These are phyloP conservation scores for Penicillium paxilli DNA, from an alignment of 495 filamentous ascomycete genomes.

Conservation along the genomic window DNA sequence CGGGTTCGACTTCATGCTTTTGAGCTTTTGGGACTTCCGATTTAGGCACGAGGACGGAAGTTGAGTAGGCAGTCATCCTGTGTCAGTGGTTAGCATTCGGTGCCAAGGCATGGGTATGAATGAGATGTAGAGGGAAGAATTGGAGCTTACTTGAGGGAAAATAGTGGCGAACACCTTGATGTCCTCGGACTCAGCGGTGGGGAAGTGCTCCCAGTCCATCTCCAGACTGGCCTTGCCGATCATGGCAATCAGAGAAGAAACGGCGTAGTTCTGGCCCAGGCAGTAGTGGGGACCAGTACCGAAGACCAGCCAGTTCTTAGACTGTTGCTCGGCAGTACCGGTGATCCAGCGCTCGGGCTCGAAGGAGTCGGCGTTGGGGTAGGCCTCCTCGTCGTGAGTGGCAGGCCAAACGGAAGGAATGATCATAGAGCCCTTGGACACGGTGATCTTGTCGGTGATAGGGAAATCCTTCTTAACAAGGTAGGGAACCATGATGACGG, in stretches of 20 bases:
- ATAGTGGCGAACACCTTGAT: conserved; percentile 99
- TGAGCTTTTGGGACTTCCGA: conserved; percentile 9
- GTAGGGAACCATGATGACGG: conserved; percentile 98
- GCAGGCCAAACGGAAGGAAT: conserved; percentile 88
- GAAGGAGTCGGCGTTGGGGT: conserved; percentile 83
- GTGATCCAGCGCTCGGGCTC: conserved; percentile 89
- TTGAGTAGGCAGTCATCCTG: conserved; percentile 46
- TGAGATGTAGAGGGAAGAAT: not conserved
- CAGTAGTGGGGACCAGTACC: conserved; percentile 97
- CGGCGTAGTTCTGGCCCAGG: conserved; percentile 92
- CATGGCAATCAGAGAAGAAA: conserved; percentile 84
- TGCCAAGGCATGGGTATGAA: not conserved
- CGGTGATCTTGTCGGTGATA: conserved; percentile 82
- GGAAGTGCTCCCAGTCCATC: conserved; percentile 87
- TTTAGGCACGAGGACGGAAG: conserved; percentile 44
- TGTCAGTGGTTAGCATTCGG: conserved; percentile 17
- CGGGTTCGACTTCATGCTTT: conserved; percentile 24
- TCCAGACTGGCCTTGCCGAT: conserved; percentile 91
- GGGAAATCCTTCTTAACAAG: conserved; percentile 94
- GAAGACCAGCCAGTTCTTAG: conserved; percentile 97
- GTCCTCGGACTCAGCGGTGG: conserved; percentile 79
- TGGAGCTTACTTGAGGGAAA: conserved; percentile 81
- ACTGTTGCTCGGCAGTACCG: conserved; percentile 85
- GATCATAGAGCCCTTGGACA: conserved; percentile 93
- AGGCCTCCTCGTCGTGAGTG: conserved; percentile 90